A percentile compares a stretch with the other conserved stretches of the same genome.
Evolutionary conservation across 2,329 filamentous ascomycete species (phyloP).

Genomic region (Arthrobotrys musiformis): DNA sequence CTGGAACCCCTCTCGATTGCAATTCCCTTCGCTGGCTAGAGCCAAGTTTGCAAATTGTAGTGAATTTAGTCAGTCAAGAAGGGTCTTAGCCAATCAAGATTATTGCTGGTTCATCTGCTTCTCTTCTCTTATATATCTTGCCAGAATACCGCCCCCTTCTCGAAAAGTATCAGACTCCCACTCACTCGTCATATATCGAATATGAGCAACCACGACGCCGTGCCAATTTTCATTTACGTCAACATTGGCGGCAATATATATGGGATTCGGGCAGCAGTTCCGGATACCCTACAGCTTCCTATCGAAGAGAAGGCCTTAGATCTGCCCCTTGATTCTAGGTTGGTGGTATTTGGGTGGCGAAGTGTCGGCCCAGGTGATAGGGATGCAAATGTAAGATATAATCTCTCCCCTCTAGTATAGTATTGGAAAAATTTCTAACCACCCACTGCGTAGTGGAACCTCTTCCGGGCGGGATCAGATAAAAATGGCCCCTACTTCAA

Average conservation of each 20-base stretch:
- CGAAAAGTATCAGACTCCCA: not conserved
- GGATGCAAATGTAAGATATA: slow-evolving; percentile 15
- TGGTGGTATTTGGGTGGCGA: not conserved
- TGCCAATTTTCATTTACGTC: not conserved
- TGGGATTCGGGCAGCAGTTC: not conserved
- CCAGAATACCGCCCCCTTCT: not conserved
- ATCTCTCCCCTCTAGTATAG: not conserved
- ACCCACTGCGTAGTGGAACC: slow-evolving; percentile 23
- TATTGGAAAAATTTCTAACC: not conserved
- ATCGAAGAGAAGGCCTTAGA: slow-evolving; percentile 21
- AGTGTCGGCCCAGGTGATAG: slow-evolving; percentile 2
- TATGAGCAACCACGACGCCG: not conserved
- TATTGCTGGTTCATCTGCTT: no score
- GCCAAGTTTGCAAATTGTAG: no score
- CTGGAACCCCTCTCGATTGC: no score
- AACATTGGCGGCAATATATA: not conserved
- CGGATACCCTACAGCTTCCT: not conserved
- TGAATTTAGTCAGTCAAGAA: not conserved
- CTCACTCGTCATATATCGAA: not conserved
- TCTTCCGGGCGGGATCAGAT: not conserved
- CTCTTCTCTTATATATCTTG: no score
- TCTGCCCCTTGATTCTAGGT: slow-evolving; percentile 2
- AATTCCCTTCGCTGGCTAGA: no score
- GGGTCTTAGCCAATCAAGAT: not conserved
- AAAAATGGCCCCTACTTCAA: not conserved